Evolutionary conservation across 345 rosid species (phyloP).

Genomic region (Syzygium jambos): DNA sequence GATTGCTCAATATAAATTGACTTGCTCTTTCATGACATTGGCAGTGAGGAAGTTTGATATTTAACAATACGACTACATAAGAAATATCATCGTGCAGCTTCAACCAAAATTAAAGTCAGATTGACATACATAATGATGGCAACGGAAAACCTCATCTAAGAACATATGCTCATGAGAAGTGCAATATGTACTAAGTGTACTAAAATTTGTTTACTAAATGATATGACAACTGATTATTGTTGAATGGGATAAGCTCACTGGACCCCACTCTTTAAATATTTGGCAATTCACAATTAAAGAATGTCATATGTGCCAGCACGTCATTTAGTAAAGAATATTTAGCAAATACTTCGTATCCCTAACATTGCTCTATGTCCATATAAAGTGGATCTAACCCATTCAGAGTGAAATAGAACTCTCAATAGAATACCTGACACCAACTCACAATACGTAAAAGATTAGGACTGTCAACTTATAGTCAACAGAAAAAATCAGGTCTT

Average conservation of each 20-base stretch:
- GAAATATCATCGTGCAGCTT: neutral
- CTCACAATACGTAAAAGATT: neutral
- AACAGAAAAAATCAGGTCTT: neutral
- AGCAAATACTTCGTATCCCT: neutral
- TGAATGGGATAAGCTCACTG: neutral
- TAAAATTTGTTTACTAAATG: neutral
- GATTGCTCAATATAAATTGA: neutral
- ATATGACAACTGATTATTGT: neutral
- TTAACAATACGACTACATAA: neutral
- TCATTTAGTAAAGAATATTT: neutral
- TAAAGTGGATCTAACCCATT: neutral
- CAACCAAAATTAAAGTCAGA: neutral
- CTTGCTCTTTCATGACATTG: neutral
- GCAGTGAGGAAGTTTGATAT: neutral
- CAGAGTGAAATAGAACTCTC: neutral
- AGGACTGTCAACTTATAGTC: neutral
- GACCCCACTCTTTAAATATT: neutral
- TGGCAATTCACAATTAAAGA: neutral
- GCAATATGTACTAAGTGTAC: neutral
- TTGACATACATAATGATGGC: neutral
- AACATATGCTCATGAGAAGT: neutral
- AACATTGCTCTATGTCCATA: neutral
- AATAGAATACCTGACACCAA: neutral
- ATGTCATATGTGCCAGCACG: neutral
- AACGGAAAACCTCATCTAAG: neutral